Evolutionary conservation across 257 asterid species (phyloP), one percentile per base, ranked within the genome.

Genomic region (Penstemon davidsonii): DNA sequence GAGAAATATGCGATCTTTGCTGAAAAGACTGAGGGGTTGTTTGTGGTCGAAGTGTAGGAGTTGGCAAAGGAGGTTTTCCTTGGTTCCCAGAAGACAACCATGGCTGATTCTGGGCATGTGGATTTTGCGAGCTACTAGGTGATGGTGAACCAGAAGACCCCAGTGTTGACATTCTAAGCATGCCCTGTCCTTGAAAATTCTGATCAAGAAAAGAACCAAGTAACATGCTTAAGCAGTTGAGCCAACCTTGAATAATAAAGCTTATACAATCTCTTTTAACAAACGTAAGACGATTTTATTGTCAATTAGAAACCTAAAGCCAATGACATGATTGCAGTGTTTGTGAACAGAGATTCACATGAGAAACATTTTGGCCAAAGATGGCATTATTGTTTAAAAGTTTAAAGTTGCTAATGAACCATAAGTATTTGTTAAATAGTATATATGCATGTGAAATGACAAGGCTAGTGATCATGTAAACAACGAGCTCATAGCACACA

Each of bases 151-250:
- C 84, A 12, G 96, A 75, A 67, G 89, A 75, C 54, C 86, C 91
- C 66, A 83, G 56, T 5, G 97, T 70, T 66, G 89, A 75, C 62
- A 71, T 87, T 82, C 96, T 87, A 39, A 86, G 75, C 83, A 89
- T 84, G 38, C 96, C 75, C 46, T 84, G 96, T 58, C 95, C 92
- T 77, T 86, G 97, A 78, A 86, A 88, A 80, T 74, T 86, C 96
- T 87, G 79, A 73, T 59, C 37, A 33, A 15, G 53, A 75, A 51
- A 67, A 11, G 44, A 5, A 57, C 13, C 72, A 70, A 69, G 8
- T 46, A 54, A 18, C 58, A 72, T 2, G 37, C 40, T 19, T 47
- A 54, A 62, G 68, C 67, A 25, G 33, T 25, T 38, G 33, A 64
- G 9, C 19, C 12, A 63, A 39, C 64, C 44, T 60, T 54, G 60